Percentiles rank a stretch among this genome's conserved stretches.
Evolutionary conservation across 306 rosid species (phyloP).

Genomic region (Cyamopsis tetragonoloba): DNA sequence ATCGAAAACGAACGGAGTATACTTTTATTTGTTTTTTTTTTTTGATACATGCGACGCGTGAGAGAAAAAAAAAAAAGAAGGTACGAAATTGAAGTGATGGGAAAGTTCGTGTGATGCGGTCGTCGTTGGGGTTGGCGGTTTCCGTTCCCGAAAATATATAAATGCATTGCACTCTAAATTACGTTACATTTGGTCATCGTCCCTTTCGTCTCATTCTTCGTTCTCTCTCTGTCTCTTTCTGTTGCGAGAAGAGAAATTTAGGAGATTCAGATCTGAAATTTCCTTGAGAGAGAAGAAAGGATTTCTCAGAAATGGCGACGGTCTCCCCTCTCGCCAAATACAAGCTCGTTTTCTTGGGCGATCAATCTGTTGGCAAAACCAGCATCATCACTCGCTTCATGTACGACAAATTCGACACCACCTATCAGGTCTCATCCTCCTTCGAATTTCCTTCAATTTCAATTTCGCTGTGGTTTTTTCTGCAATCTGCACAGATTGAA

Average conservation of each 20-base stretch:
- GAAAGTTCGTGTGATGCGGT: constrained; percentile 8
- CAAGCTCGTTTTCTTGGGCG: constrained; percentile 66
- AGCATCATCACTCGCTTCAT: constrained; percentile 96
- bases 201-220: not conserved
- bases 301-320: constrained; percentile 52
- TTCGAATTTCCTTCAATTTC: not conserved
- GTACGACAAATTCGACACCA: constrained; percentile 95
- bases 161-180: constrained; percentile 30
- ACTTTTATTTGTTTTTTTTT: too few species aligned
- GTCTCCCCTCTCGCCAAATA: constrained; percentile 92
- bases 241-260: not conserved
- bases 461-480: not conserved
- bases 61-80: not conserved
- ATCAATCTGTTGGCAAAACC: constrained; percentile 91
- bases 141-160: constrained; percentile 26
- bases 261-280: constrained; percentile 34
- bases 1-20: too few species aligned
- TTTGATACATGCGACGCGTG: too few species aligned
- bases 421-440: constrained; percentile 58
- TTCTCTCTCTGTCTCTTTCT: not conserved
- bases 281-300: constrained; percentile 11
- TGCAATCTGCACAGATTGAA: not conserved
- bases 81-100: not conserved
- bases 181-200: not conserved
- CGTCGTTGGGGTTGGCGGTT: constrained; percentile 67